These are phyloP conservation scores for Naganishia onofrii DNA, from an alignment of 768 basidiomycete genomes.

Conservation along the genomic window DNA sequence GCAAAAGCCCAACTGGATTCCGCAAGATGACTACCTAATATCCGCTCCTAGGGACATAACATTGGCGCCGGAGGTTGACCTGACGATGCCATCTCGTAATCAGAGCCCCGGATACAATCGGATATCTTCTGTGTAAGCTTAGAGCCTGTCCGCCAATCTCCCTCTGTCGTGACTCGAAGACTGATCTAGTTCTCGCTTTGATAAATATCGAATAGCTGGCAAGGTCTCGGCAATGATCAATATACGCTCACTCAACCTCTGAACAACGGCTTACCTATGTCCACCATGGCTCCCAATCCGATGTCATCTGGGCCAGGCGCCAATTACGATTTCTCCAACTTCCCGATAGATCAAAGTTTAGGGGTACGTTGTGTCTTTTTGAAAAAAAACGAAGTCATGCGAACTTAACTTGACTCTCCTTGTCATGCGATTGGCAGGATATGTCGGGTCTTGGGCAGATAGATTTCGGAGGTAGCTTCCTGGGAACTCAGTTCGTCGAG, in stretches of 20 bases:
- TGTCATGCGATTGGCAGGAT: slow-evolving; percentile 7
- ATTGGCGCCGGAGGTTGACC: slow-evolving; percentile 8
- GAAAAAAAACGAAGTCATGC: background rate
- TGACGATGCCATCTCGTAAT: slow-evolving; percentile 9
- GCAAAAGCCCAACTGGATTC: background rate
- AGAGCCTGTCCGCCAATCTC: background rate
- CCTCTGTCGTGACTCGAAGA: background rate
- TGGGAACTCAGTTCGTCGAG: slow-evolving; percentile 29
- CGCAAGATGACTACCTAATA: background rate
- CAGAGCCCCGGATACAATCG: slow-evolving; percentile 10
- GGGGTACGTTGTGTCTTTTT: background rate
- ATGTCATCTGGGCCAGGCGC: background rate
- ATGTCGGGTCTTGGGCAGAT: slow-evolving; percentile 28
- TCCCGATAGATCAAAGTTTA: slow-evolving; percentile 4
- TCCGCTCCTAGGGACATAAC: background rate
- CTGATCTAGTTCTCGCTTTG: background rate
- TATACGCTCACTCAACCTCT: background rate
- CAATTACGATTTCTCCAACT: slow-evolving; percentile 7
- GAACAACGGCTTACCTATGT: slow-evolving; percentile 10
- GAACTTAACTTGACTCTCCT: background rate
- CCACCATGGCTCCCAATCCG: slow-evolving; percentile 13
- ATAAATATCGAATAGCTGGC: background rate
- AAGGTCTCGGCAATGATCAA: background rate
- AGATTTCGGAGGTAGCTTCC: slow-evolving; percentile 31
- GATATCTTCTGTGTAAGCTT: background rate